Percentiles rank a stretch among this genome's conserved stretches.
phyloP scores from a whole-genome alignment of 495 filamentous ascomycete species.

The Penicillium atrosanguineum region DNA sequence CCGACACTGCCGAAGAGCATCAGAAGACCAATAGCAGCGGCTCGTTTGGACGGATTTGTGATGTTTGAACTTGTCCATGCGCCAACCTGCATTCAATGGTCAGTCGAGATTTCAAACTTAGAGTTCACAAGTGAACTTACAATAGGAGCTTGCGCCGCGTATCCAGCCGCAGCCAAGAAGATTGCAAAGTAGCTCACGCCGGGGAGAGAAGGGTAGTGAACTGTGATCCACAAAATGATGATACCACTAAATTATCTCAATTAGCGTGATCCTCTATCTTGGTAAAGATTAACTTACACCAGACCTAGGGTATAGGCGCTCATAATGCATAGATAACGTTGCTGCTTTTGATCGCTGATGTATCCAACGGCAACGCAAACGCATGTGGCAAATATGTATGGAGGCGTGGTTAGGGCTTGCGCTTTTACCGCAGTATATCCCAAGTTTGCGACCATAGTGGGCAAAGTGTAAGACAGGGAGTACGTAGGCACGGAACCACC shows the following conservation, averaged over 20 bases:
- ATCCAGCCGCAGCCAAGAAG: slow-evolving; percentile 13
- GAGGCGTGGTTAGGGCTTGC: slow-evolving; percentile 18
- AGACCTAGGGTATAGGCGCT: slow-evolving; percentile 1
- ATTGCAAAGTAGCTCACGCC: slow-evolving; percentile 15
- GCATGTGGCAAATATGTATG: slow-evolving; percentile 16
- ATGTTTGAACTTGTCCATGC: slow-evolving; percentile 8
- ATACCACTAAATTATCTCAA: slow-evolving; percentile 1
- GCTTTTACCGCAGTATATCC: slow-evolving; percentile 18
- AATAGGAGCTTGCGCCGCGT: slow-evolving; percentile 2
- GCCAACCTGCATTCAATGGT: neutral
- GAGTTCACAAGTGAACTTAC: too few relatives aligned
- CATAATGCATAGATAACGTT: neutral
- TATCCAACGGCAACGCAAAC: slow-evolving; percentile 2
- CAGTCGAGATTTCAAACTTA: neutral
- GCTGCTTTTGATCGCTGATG: slow-evolving; percentile 1
- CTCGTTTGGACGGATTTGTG: slow-evolving; percentile 2
- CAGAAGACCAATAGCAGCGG: slow-evolving; percentile 2
- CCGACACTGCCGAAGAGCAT: slow-evolving; percentile 3
- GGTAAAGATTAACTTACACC: slow-evolving; percentile 1
- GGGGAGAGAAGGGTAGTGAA: slow-evolving; percentile 3
- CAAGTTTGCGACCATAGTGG: slow-evolving; percentile 19
- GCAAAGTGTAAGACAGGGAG: slow-evolving; percentile 11
- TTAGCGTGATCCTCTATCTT: too few relatives aligned
- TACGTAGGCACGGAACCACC: slow-evolving; percentile 3
- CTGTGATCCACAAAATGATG: slow-evolving; percentile 12